phyloP scores from a whole-genome alignment of 2,329 filamentous ascomycete species.

The Fusarium sp. region DNA sequence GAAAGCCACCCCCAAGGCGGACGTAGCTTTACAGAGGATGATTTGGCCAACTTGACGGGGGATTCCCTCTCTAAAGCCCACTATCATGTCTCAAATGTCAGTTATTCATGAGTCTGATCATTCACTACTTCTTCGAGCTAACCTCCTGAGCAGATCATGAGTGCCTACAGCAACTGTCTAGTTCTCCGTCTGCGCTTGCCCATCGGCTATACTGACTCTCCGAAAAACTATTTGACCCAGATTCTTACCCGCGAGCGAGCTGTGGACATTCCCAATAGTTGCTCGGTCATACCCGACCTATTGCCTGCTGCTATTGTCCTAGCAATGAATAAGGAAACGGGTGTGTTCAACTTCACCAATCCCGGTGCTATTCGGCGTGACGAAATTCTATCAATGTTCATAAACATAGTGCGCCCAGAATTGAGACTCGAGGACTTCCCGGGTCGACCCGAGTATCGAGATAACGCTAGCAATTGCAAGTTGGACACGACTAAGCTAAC shows the following conservation, averaged over 20 bases:
- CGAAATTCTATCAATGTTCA: slow-evolving; percentile 75
- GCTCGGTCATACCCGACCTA: slow-evolving; percentile 75
- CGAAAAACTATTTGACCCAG: slow-evolving; percentile 78
- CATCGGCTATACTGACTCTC: slow-evolving; percentile 75
- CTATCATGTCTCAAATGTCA: slow-evolving; percentile 71
- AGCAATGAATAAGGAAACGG: slow-evolving; percentile 72
- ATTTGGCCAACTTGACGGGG: slow-evolving; percentile 74
- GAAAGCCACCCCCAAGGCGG: slow-evolving; percentile 73
- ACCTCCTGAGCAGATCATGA: slow-evolving; percentile 66
- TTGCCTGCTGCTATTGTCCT: slow-evolving; percentile 73
- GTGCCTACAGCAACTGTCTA: slow-evolving; percentile 72
- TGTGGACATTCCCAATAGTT: slow-evolving; percentile 78
- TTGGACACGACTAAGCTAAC: slow-evolving; percentile 74
- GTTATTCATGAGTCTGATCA: not conserved
- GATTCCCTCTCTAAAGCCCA: slow-evolving; percentile 68
- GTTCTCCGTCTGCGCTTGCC: slow-evolving; percentile 79
- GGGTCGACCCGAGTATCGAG: slow-evolving; percentile 74
- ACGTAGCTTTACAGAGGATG: slow-evolving; percentile 72
- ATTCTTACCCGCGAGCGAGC: slow-evolving; percentile 75
- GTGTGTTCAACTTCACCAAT: slow-evolving; percentile 80
- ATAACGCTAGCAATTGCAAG: slow-evolving; percentile 73
- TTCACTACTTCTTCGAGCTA: no score
- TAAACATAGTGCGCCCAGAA: slow-evolving; percentile 72
- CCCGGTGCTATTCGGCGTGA: slow-evolving; percentile 79
- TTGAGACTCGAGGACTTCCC: slow-evolving; percentile 77